Base-by-base conservation (phyloP, 192 early-diverging fungal species). In the Coemansia sp. region DNA sequence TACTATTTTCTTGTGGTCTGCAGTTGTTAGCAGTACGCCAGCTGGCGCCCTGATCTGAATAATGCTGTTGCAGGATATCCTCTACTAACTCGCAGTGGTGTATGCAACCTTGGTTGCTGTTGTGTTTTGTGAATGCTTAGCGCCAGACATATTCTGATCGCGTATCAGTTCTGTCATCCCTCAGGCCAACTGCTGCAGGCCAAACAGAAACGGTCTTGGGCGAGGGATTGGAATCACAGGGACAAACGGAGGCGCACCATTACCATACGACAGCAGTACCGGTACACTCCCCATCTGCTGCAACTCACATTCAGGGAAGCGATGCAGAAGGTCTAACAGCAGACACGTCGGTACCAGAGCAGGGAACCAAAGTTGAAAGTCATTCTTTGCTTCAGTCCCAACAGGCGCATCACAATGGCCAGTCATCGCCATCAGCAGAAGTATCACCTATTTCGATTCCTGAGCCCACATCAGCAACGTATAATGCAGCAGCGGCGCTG, bases 81-180 rank as follows among this genome's bases (percentile, higher is more conserved):
- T 17, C 3, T 19, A 17, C 48, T 49, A 49, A 49, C 32, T 35
- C 32, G 8, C 32, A 35, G 32, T 35, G 32, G 32, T 7, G 32
- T 35, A 35, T 35, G 32, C 32, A 35, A 35, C 32, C 32, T 0
- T 0, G 32, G 32, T 35, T 45, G 41, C 15, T 45, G 14, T 45
- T n/a, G 14, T 12, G 5, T 45, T 45, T 45, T 45, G 41, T n/a
- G 48, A 49, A 49, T 25, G 14, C 37, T 56, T 81, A 82, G 79
- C 66, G 79, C 24, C 74, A 82, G 52, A 82, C 81, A n/a, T 82
- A 82, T 59, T 79, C 76, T 24, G 81, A 82, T 47, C 75, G 81
- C 41, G 73, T 82, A 24, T 58, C 75, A 3, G 81, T 78, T 21
- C 65, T 82, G 29, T 76, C 73, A 0, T 79, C 76, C 5, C 57